Base-by-base conservation (phyloP, 208 protist species). In the Acanthamoeba lenticulata region DNA sequence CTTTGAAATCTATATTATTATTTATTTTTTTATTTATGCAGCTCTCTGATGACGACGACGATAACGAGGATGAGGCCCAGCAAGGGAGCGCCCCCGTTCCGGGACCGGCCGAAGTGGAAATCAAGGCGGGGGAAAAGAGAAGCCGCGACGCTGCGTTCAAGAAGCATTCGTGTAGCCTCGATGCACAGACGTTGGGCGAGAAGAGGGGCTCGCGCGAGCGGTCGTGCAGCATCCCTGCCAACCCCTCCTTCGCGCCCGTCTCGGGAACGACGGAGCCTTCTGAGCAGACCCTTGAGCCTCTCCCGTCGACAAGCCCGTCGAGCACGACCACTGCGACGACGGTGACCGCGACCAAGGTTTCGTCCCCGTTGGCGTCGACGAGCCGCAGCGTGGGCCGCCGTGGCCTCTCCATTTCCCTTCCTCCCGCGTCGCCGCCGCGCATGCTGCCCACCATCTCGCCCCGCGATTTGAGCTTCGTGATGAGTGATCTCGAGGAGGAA, bases 401-500 rank as follows among this genome's bases (percentile, higher is more conserved):
- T n/a, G 67, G 67, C 21, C 67, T 79, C 36, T 45, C 67, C 32
- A 79, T 79, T 36, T 79, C 67, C 4, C 67, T 79, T 36, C 67
- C 67, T 19, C 34, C 36, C 34, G 67, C 15, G 21, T 79, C 67
- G 2, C 67, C 67, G 36, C 67, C 67, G 7, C 32, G 67, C 7
- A 44, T 45, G 67, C 38, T 79, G 67, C 67, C 67, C 21, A 79
- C 67, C 13, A 79, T 79, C 9, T 79, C 67, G 19, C 67, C 67
- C 44, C 67, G 67, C 38, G 67, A 79, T 79, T 45, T 79, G 67
- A 79, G 67, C 67, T 79, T 79, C 67, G 79, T 42, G 42, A 89
- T 62, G 52, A 89, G 52, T 44, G 79, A 89, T n/a, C 52, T 89
- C 44, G 79, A 60, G 19, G 79, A 89, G 34, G 79, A 89, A 42